Conservation (phyloP, 768 basidiomycete species). For the Boletus subcaerulescens region DNA sequence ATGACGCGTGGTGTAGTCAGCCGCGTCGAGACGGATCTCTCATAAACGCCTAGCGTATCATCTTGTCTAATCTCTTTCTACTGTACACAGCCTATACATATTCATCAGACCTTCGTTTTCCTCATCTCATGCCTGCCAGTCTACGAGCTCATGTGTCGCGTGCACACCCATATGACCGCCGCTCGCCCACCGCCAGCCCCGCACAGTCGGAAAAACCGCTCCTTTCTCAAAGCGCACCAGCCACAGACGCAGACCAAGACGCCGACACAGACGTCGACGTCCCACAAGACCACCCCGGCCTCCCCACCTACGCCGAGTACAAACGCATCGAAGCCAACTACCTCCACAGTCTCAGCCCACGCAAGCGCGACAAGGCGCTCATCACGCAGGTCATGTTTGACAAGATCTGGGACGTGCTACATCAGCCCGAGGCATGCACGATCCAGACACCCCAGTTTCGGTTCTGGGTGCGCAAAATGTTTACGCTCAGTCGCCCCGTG, state of each 20-base stretch:
- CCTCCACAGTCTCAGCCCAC: constrained; percentile 52
- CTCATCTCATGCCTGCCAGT: constrained; percentile 21
- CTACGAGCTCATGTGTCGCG: constrained; percentile 10
- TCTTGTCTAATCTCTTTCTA: constrained; percentile 15
- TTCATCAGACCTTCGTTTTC: constrained; percentile 10
- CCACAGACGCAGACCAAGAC: not conserved
- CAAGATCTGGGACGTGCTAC: constrained; percentile 67
- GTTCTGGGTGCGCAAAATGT: constrained; percentile 85
- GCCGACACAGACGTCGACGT: not conserved
- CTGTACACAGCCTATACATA: constrained; percentile 27
- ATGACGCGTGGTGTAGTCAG: constrained; percentile 24
- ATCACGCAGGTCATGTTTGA: constrained; percentile 71
- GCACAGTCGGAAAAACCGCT: not conserved
- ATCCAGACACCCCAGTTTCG: constrained; percentile 65
- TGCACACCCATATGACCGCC: constrained; percentile 23
- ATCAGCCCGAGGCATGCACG: constrained; percentile 45
- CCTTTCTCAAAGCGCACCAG: not conserved
- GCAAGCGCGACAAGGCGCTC: constrained; percentile 66
- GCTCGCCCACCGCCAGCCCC: constrained; percentile 11
- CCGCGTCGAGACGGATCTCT: constrained; percentile 15
- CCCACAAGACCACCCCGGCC: constrained; percentile 39
- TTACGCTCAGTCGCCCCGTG: constrained; percentile 43
- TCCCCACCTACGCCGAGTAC: constrained; percentile 63
- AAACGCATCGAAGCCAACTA: constrained; percentile 57
- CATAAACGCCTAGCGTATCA: constrained; percentile 7